Evolutionary conservation across 352 stramenopile species (phyloP).

Genomic region (Paralagenidium karlingii): DNA sequence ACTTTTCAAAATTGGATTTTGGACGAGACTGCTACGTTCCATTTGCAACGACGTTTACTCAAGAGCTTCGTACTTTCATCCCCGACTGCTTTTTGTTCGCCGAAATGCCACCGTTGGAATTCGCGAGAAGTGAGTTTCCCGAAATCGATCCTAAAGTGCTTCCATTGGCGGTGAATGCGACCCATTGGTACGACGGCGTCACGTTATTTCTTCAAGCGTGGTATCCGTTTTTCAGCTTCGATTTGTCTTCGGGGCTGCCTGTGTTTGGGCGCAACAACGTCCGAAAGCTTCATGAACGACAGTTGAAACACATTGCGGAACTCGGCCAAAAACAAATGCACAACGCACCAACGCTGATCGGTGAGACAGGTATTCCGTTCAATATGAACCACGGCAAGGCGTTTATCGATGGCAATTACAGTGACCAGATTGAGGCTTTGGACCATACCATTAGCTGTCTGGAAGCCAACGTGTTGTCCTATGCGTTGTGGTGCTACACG

Average conservation of each 20-base stretch:
- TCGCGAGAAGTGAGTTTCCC: conserved; percentile 50
- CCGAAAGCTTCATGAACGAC: conserved; percentile 33
- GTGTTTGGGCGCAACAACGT: conserved; percentile 55
- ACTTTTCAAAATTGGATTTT: conserved; percentile 68
- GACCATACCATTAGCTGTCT: conserved; percentile 63
- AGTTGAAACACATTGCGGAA: conserved; percentile 42
- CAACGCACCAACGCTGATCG: conserved; percentile 47
- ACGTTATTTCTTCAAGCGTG: conserved; percentile 74
- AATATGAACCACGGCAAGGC: conserved; percentile 40
- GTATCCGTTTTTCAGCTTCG: conserved; percentile 61
- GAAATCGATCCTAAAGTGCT: conserved; percentile 36
- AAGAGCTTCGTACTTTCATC: conserved; percentile 41
- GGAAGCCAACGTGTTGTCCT: conserved; percentile 65
- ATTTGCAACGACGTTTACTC: conserved; percentile 40
- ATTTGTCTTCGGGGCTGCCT: conserved; percentile 42
- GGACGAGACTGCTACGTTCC: conserved; percentile 72
- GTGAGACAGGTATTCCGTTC: conserved; percentile 60
- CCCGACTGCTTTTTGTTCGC: conserved; percentile 62
- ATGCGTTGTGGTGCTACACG: conserved; percentile 86
- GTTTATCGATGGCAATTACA: conserved; percentile 35
- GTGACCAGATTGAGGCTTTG: conserved; percentile 35
- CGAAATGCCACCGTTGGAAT: conserved; percentile 69
- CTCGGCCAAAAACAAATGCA: conserved; percentile 40
- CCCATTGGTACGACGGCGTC: conserved; percentile 86
- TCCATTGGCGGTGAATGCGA: conserved; percentile 68